phyloP scores from a whole-genome alignment of 148 eudicot species.

The Limonium bicolor region DNA sequence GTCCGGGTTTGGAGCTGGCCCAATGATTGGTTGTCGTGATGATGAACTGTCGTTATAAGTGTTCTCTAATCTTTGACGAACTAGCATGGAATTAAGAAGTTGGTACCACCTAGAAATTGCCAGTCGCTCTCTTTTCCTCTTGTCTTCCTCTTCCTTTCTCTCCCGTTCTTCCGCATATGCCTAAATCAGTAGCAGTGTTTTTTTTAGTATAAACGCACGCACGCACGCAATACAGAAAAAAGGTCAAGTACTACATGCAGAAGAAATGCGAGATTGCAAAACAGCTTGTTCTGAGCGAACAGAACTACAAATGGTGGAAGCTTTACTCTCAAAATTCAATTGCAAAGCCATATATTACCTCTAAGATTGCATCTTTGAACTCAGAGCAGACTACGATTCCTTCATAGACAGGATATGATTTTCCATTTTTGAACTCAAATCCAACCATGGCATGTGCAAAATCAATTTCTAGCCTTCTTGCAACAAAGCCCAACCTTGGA shows the following conservation, averaged over 20 bases:
- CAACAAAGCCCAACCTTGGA: slow-evolving; percentile 61
- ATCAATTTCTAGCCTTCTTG: slow-evolving; percentile 62
- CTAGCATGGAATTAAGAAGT: slow-evolving; percentile 74
- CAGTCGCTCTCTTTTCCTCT: slow-evolving; percentile 41
- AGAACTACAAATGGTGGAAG: not conserved
- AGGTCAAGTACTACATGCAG: no score
- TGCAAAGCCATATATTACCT: slow-evolving; percentile 27
- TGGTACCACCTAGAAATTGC: slow-evolving; percentile 92
- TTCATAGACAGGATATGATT: slow-evolving; percentile 66
- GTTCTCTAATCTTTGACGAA: slow-evolving; percentile 59
- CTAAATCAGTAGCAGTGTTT: no score
- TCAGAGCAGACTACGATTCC: slow-evolving; percentile 92
- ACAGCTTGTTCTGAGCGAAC: not conserved
- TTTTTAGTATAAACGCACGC: no score
- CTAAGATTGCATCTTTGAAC: slow-evolving; percentile 61
- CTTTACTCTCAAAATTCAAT: not conserved
- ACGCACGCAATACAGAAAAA: no score
- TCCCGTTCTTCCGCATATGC: slow-evolving; percentile 81
- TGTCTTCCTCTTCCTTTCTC: slow-evolving; percentile 70
- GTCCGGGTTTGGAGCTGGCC: slow-evolving; percentile 10
- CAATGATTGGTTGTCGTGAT: slow-evolving; percentile 14
- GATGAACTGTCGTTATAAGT: slow-evolving; percentile 27
- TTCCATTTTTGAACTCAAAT: slow-evolving; percentile 86
- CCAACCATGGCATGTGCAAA: slow-evolving; percentile 99
- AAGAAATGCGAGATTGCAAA: no score